Evolutionary conservation across 768 basidiomycete genomes (phyloP).

Genomic region (Auriscalpium microsporum): DNA sequence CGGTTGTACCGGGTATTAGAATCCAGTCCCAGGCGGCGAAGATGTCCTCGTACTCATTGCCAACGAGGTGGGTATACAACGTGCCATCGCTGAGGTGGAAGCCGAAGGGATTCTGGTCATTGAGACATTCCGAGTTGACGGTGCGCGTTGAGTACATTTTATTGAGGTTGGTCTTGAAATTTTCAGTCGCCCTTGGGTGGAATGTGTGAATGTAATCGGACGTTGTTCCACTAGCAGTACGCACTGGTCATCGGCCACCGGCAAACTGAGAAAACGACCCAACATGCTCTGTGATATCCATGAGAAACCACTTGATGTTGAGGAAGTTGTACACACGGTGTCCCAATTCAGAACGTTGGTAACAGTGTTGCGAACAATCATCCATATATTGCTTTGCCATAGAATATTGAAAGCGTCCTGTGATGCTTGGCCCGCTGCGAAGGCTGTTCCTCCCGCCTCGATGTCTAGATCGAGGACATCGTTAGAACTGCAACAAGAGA

Average conservation of each 20-base stretch:
- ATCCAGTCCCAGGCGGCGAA: conserved; percentile 67
- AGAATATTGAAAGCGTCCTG: conserved; percentile 41
- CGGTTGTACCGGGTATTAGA: conserved; percentile 59
- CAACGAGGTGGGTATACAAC: conserved; percentile 48
- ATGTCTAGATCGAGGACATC: conserved; percentile 50
- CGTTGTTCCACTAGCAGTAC: conserved; percentile 2
- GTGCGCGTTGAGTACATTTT: conserved; percentile 55
- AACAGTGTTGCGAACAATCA: conserved; percentile 49
- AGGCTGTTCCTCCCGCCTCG: conserved; percentile 49
- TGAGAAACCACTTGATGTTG: not conserved
- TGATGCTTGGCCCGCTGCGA: conserved; percentile 28
- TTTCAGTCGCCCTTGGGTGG: conserved; percentile 38
- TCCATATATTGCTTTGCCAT: conserved; percentile 52
- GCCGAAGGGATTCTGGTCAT: conserved; percentile 54
- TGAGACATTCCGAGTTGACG: conserved; percentile 53
- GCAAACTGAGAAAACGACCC: conserved; percentile 56
- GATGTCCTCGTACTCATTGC: conserved; percentile 65
- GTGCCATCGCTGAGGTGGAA: conserved; percentile 61
- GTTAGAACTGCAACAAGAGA: conserved; percentile 33
- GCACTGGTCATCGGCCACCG: conserved; percentile 35
- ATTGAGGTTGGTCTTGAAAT: conserved; percentile 47
- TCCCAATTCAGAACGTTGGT: conserved; percentile 60
- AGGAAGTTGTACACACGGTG: conserved; percentile 35
- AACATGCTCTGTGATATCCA: conserved; percentile 39
- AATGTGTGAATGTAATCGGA: not conserved